Conservation (phyloP, 2,329 filamentous ascomycete species). For the Arthrobotrys sinensis region DNA sequence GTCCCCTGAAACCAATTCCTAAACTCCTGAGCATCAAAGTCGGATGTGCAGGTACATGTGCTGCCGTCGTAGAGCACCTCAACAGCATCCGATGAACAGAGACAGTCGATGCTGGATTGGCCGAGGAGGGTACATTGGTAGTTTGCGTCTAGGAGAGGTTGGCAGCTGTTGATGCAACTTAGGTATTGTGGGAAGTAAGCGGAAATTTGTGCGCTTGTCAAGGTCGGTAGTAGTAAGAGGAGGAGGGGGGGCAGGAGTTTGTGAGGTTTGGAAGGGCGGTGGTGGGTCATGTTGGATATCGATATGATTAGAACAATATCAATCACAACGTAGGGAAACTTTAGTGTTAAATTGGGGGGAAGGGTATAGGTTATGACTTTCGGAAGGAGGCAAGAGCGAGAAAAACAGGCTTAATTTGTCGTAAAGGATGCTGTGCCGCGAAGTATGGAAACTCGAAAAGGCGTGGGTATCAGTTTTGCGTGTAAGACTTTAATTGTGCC, state of each 20-base stretch:
- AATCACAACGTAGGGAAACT: not conserved
- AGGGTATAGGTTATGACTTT: not conserved
- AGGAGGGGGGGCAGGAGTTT: slow-evolving; percentile 32
- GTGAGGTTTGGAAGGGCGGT: slow-evolving; percentile 50
- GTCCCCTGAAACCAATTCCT: slow-evolving; percentile 59
- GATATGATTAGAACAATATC: not conserved
- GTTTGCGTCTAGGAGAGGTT: slow-evolving; percentile 51
- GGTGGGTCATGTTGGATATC: slow-evolving; percentile 38
- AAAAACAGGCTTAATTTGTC: slow-evolving; percentile 20
- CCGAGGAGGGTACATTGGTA: slow-evolving; percentile 48
- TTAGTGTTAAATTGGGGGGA: not conserved
- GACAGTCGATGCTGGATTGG: slow-evolving; percentile 38
- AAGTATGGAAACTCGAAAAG: not conserved
- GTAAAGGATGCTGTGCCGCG: slow-evolving; percentile 18
- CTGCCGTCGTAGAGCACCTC: slow-evolving; percentile 55
- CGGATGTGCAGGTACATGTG: slow-evolving; percentile 55
- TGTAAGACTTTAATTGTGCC: slow-evolving; percentile 7
- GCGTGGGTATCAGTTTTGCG: slow-evolving; percentile 17
- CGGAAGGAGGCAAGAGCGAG: slow-evolving; percentile 3
- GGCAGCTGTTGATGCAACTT: slow-evolving; percentile 45
- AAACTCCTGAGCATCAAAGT: slow-evolving; percentile 54
- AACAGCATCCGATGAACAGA: slow-evolving; percentile 48
- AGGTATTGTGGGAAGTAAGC: slow-evolving; percentile 49
- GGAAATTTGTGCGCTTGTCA: slow-evolving; percentile 38
- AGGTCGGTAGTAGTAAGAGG: slow-evolving; percentile 21